phyloP scores from a whole-genome alignment of 768 basidiomycete genomes.

The Boletus huronensis region DNA sequence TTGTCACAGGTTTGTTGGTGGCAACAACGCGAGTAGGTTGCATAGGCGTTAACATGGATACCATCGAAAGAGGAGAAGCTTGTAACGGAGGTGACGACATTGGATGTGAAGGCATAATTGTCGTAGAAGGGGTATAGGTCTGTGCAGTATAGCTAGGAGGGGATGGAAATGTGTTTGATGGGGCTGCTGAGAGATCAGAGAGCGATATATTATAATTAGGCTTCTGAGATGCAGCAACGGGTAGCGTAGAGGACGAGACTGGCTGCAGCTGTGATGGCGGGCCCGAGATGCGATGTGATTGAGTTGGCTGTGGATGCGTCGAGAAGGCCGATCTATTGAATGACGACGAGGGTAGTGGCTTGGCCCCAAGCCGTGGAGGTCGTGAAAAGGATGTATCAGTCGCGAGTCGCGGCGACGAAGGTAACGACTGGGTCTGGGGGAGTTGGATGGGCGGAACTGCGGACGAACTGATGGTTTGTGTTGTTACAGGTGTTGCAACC shows the following conservation, averaged over 20 bases:
- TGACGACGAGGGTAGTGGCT: slow-evolving; percentile 34
- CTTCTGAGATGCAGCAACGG: slow-evolving; percentile 24
- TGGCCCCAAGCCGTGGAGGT: slow-evolving; percentile 40
- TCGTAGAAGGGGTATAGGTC: slow-evolving; percentile 15
- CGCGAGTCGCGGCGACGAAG: slow-evolving; percentile 35
- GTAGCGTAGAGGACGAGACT: slow-evolving; percentile 7
- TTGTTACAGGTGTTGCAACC: slow-evolving; percentile 9
- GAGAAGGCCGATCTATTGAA: slow-evolving; percentile 32
- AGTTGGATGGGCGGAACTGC: slow-evolving; percentile 5
- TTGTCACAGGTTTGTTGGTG: slow-evolving; percentile 48
- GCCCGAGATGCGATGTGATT: slow-evolving; percentile 16
- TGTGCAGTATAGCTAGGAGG: slow-evolving; percentile 14
- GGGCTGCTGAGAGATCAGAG: slow-evolving; percentile 25
- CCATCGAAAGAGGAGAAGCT: slow-evolving; percentile 37
- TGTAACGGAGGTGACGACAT: slow-evolving; percentile 31
- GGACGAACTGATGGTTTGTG: slow-evolving; percentile 16
- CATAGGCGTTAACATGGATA: slow-evolving; percentile 55
- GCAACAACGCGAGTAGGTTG: slow-evolving; percentile 44
- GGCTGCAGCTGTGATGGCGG: slow-evolving; percentile 22
- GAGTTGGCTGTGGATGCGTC: slow-evolving; percentile 22
- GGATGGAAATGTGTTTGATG: slow-evolving; percentile 15
- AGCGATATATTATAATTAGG: slow-evolving; percentile 62
- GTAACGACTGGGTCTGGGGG: slow-evolving; percentile 35
- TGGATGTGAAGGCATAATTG: slow-evolving; percentile 21
- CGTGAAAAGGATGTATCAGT: slow-evolving; percentile 32